phyloP scores from a whole-genome alignment of 2,329 filamentous ascomycete species.

The Tolypocladium inflatum region DNA sequence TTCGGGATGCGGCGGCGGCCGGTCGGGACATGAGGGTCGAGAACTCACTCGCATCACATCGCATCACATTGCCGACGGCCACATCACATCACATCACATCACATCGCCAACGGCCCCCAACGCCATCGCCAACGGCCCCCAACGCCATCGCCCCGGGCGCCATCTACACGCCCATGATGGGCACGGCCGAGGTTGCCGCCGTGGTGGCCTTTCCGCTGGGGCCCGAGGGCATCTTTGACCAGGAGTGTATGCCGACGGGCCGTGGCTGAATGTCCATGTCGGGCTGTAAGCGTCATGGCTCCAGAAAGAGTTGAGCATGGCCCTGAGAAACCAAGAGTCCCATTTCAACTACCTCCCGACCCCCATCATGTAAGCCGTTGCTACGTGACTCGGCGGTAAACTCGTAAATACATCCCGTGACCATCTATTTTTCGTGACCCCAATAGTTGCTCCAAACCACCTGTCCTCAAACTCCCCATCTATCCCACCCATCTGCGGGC shows the following conservation, averaged over 20 bases:
- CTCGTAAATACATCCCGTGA: background rate
- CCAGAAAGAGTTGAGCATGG: background rate
- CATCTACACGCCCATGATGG: too few species aligned
- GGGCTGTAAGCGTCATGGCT: too few species aligned
- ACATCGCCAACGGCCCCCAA: slow-evolving; percentile 6
- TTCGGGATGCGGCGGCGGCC: background rate
- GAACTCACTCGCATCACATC: too few species aligned
- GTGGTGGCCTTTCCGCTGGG: too few species aligned
- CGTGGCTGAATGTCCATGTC: too few species aligned
- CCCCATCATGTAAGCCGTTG: background rate
- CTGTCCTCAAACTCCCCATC: background rate
- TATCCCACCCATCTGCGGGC: slow-evolving; percentile 79
- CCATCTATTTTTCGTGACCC: background rate
- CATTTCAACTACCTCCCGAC: background rate
- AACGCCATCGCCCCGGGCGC: too few species aligned
- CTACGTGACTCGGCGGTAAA: background rate
- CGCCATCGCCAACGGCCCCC: slow-evolving; percentile 19
- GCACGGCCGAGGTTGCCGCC: too few species aligned
- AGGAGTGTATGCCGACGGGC: too few species aligned
- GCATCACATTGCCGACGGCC: too few species aligned
- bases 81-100: too few species aligned
- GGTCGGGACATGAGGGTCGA: background rate
- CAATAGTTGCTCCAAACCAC: background rate
- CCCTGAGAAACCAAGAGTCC: background rate
- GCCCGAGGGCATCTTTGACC: too few species aligned